Evolutionary conservation across 2,329 filamentous ascomycete species (phyloP).

Genomic region (Colletotrichum horii): DNA sequence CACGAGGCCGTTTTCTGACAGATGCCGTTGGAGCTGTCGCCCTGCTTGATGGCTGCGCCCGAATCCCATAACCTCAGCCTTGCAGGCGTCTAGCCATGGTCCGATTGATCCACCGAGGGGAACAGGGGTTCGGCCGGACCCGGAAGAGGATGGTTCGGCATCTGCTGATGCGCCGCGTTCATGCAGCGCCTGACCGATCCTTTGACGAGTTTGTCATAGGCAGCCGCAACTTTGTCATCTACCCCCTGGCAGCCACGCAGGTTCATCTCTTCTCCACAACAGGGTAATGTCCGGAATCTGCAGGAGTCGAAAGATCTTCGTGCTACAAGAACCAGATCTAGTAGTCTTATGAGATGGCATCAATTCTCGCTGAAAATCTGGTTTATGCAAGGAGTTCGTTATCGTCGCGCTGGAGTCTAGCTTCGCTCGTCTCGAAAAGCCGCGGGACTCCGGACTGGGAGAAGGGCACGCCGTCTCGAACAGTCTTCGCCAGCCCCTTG

Average conservation of each 20-base stretch:
- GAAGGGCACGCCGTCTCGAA: slow-evolving; percentile 33
- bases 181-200: background rate
- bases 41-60: background rate
- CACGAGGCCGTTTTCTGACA: background rate
- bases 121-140: background rate
- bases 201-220: background rate
- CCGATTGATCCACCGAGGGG: background rate
- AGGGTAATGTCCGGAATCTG: background rate
- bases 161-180: background rate
- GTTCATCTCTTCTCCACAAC: background rate
- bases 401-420: slow-evolving; percentile 25
- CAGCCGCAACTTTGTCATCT: background rate
- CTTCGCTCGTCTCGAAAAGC: slow-evolving; percentile 37
- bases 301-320: background rate
- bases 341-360: too few species aligned
- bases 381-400: background rate
- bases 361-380: background rate
- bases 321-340: background rate
- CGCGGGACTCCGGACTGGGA: slow-evolving; percentile 42
- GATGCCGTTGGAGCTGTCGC: background rate
- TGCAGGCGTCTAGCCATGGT: background rate
- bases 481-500: slow-evolving; percentile 45
- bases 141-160: slow-evolving; percentile 4
- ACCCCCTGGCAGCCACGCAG: background rate
- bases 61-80: background rate